Base-by-base conservation (phyloP, 208 protist genomes). In the Crithidia fasciculata region DNA sequence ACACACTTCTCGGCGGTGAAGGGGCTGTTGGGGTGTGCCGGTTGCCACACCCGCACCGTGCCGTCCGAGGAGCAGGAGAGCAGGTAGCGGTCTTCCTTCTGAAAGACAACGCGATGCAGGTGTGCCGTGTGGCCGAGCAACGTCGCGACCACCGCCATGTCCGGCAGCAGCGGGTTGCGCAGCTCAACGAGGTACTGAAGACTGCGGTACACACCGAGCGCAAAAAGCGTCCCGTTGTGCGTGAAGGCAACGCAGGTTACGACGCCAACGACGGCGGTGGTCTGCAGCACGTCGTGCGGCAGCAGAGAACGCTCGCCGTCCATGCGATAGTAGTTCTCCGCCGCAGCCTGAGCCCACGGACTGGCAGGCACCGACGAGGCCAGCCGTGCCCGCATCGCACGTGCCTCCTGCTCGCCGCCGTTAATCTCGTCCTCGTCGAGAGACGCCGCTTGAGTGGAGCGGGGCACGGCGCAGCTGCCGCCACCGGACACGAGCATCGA, bases 61-160 rank as follows among this genome's bases (percentile, higher is more conserved):
- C 87, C 83, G 66, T 96, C 91, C 8, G 91, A 85, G 18, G 87
- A 87, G 70, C 87, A 90, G 1, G 89, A 88, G 0, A 96, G 72
- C 69, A 96, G 63, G 40, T 84, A 73, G 12, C 66, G 49, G 73
- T 85, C 81, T 49, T 91, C 81, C 2, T 72, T 69, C 60, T 80
- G 77, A 60, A 93, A 92, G 4, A 57, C 79, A 18, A 93, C 45
- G 59, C 78, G 54, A 76, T 96, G 83, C 59, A 94, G 86, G 71
- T 93, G 85, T 8, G 76, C 87, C 12, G 77, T 86, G 78, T 94
- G 91, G 4, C 86, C 87, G 16, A 63, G 37, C 28, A 92, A 81
- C 8, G 62, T 54, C 45, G 64, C 78, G 56, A 81, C 18, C n/a
- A 86, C 76, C 12, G 80, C 68, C 43, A 86, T 60, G 44, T 85